Base-by-base conservation (phyloP, 2,329 filamentous ascomycete genomes). In the Alternaria infectoria region DNA sequence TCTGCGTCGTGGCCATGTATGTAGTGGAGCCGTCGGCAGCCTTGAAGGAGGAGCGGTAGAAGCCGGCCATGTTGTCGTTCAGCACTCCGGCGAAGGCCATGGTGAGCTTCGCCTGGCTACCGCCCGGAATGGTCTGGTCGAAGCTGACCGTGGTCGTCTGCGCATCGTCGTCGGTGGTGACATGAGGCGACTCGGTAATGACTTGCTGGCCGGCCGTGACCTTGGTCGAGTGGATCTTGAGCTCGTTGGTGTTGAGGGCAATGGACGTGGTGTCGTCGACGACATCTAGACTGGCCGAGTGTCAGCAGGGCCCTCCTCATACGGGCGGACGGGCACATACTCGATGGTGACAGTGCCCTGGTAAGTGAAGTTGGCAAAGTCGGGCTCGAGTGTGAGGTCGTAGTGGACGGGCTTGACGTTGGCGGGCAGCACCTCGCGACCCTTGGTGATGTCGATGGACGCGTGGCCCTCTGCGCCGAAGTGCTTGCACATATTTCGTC, bases 21-120 rank as follows among this genome's bases (percentile, higher is more conserved):
- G 91, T 92, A 62, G 90, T 89, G 64, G 88, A 88, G 43, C 95
- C 95, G 75, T 96, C 89, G 52, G 88, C 82, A 65, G 89, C 90
- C 85, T 96, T 96, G 86, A 95, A 98, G 7, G 93, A 96, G 2
- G 93, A 97, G 62, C 95, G 89, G 83, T 98, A 98, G 87, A 98
- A 98, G 51, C 95, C 95, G 52, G 94, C 94, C 93, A 98, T 97
- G 82, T 96, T 95, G 79, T 97, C 92, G 80, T 97, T 97, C 74
- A 97, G 83, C 46, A 85, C 86, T 44, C 93, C 93, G 10, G 88
- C 90, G 81, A 96, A 97, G 70, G 87, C 90, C 74, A 93, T 88
- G 75, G 90, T 89, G 65, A 96, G 82, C 81, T 90, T 89, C 19
- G 91, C 92, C 84, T 93, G 94, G 74, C 87, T 86, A 23, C 92